A percentile compares a stretch with the other conserved stretches of the same genome.
These are phyloP conservation scores for Sicyos edulis DNA, from an alignment of 306 rosid genomes.

Conservation along the genomic window DNA sequence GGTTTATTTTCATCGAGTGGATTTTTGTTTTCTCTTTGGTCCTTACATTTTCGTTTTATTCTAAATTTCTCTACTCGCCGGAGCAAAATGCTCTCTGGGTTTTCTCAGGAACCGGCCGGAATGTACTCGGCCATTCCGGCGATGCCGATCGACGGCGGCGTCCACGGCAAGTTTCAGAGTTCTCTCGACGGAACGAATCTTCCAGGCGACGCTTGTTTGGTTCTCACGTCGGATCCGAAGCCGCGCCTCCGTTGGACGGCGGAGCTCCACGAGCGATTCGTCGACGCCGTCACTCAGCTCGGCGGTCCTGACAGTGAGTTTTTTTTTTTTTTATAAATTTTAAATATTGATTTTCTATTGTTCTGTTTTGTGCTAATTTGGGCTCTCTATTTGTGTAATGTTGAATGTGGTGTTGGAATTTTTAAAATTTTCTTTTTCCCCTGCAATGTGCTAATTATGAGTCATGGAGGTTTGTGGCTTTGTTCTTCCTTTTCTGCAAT, in stretches of 20 bases:
- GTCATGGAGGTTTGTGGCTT: neutral
- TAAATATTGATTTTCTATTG: neutral
- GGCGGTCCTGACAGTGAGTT: slow-evolving; percentile 61
- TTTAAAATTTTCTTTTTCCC: too few species aligned
- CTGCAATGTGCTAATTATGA: neutral
- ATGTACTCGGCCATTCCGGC: slow-evolving; percentile 49
- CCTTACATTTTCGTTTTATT: neutral
- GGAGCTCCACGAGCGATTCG: slow-evolving; percentile 60
- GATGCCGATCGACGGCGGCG: slow-evolving; percentile 45
- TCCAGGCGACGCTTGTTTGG: slow-evolving; percentile 54
- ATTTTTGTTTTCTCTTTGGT: neutral
- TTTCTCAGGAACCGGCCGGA: slow-evolving; percentile 24
- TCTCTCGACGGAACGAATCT: slow-evolving; percentile 48
- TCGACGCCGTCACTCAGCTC: slow-evolving; percentile 58
- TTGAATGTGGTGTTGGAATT: neutral
- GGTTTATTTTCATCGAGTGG: neutral
- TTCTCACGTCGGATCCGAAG: slow-evolving; percentile 54
- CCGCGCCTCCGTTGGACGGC: slow-evolving; percentile 58
- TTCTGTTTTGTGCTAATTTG: neutral
- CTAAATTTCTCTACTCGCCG: neutral
- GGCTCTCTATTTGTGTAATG: neutral
- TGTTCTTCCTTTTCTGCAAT: neutral
- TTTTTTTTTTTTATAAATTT: neutral
- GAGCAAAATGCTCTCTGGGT: slow-evolving; percentile 22
- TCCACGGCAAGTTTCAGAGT: slow-evolving; percentile 42